Percentiles rank a stretch among this genome's conserved stretches.
Evolutionary conservation across 352 stramenopile genomes (phyloP).

Genomic region (Aphanomyces astaci): DNA sequence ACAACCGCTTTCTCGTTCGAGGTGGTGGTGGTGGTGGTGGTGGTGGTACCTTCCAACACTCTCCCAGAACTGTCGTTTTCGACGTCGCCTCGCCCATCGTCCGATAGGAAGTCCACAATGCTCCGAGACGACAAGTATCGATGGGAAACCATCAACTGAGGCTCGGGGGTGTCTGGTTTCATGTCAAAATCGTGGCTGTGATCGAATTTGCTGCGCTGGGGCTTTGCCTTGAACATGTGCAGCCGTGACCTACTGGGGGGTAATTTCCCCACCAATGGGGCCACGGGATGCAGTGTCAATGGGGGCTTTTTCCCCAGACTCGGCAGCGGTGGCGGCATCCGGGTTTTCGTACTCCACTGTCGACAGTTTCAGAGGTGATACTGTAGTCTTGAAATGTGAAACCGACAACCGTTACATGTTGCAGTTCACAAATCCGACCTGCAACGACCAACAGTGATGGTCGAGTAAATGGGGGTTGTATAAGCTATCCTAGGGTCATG

Average conservation of each 20-base stretch:
- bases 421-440: too few relatives aligned
- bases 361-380: too few relatives aligned
- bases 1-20: background rate
- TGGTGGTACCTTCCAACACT: too few relatives aligned
- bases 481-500: background rate
- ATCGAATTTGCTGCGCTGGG: background rate
- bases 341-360: background rate
- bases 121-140: background rate
- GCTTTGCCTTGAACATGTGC: background rate
- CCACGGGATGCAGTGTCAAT: background rate
- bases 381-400: too few relatives aligned
- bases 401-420: too few relatives aligned
- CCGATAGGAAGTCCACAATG: background rate
- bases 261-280: background rate
- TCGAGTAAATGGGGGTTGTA: too few relatives aligned
- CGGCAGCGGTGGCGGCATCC: background rate
- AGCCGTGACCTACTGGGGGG: background rate
- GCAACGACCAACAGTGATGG: too few relatives aligned
- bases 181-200: conserved; percentile 8
- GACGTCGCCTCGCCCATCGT: background rate
- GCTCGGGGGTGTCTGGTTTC: background rate
- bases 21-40: background rate
- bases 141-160: too few relatives aligned
- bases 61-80: background rate
- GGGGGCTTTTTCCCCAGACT: background rate